Conservation (phyloP, 2,329 filamentous ascomycete species). For the Calonectria pteridis region DNA sequence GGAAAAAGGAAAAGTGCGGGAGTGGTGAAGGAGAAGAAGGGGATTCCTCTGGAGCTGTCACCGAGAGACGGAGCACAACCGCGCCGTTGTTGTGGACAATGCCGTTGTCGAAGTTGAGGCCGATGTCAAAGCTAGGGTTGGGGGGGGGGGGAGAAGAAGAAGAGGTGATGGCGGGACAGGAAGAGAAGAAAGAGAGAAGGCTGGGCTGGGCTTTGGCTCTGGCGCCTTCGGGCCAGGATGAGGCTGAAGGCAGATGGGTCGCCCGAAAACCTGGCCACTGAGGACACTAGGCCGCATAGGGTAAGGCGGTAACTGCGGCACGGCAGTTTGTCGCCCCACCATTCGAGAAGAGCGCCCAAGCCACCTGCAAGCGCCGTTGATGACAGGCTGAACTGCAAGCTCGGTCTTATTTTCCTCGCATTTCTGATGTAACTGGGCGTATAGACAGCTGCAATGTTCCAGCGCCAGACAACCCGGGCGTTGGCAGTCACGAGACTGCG, state of each 20-base stretch:
- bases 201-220: constrained; percentile 29
- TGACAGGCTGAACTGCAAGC: constrained; percentile 4
- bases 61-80: constrained; percentile 1
- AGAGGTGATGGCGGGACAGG: constrained; percentile 25
- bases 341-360: background rate
- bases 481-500: background rate
- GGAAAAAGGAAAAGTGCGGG: constrained; percentile 24
- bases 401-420: background rate
- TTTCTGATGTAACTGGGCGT: background rate
- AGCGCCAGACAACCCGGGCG: constrained; percentile 16
- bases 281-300: constrained; percentile 34
- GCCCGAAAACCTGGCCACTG: constrained; percentile 29
- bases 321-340: constrained; percentile 33
- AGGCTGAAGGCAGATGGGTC: constrained; percentile 39
- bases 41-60: background rate
- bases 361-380: constrained; percentile 9
- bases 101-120: constrained; percentile 10
- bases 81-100: background rate
- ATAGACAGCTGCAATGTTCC: constrained; percentile 29
- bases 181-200: constrained; percentile 35
- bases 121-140: constrained; percentile 17
- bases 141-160: constrained; percentile 11
- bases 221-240: constrained; percentile 35
- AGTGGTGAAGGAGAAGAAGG: background rate
- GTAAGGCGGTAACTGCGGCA: constrained; percentile 38